Evolutionary conservation across 2,329 filamentous ascomycete species (phyloP), one percentile per base, ranked within the genome.

Genomic region (Aspergillus nomiae): DNA sequence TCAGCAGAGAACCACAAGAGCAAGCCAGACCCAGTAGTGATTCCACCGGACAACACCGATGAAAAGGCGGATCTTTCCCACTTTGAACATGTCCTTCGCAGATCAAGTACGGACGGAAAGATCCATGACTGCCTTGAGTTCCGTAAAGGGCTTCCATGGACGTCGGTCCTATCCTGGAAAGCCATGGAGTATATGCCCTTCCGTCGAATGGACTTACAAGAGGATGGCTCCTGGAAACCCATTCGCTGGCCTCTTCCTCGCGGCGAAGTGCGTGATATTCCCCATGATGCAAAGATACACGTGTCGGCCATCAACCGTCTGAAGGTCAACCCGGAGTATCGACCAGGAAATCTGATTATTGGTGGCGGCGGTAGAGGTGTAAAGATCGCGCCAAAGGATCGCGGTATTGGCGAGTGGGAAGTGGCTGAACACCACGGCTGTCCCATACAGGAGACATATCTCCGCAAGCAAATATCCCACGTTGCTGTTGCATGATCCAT

Each of bases 131-230:
- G 89, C 3, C 83, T 94, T 0, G 79, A 84, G 55, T 92, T 87
- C 69, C 82, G 83, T 12, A 84, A 86, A 12, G 90, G 90, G 0
- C 80, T 90, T 3, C 75, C 82, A 0, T 65, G 67, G 28, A 61
- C 80, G 4, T 85, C 87, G 0, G 90, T 92, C 0, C 68, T 89
- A 0, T 84, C 83, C 1, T 94, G 91, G 91, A 90, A 88, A 41
- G 74, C 91, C 21, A 92, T 94, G 91, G 92, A 94, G 71, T 93
- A 90, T 73, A 80, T 94, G 26, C 92, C 92, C 0, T 94, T 94
- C 78, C 85, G 90, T 1, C 84, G 92, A 26, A 94, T 95, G 90
- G 92, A 94, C 69, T 79, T 94, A 8, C 87, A 88, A 65, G 63
- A 81, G 0, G 89, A 94, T 65, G 90, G 90, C 0, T 87, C 86